Conservation (phyloP, 306 rosid species). For the Prunus padus region DNA sequence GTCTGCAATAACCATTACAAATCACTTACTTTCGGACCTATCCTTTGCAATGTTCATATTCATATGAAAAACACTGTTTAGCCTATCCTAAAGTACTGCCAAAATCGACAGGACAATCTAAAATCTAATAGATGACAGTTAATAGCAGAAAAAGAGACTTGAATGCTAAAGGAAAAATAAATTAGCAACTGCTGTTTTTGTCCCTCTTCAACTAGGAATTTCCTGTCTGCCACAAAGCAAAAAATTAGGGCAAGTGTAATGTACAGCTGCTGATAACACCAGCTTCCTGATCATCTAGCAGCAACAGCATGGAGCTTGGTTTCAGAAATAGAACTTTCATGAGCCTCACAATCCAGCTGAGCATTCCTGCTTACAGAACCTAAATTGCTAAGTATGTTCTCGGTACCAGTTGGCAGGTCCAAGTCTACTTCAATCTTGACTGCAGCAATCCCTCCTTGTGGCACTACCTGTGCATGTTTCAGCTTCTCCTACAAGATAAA, state of each 20-base stretch:
- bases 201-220: conserved; percentile 5
- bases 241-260: not conserved
- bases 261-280: not conserved
- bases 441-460: conserved; percentile 19
- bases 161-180: not conserved
- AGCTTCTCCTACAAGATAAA: conserved; percentile 26
- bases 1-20: not conserved
- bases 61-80: not conserved
- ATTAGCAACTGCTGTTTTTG: not conserved
- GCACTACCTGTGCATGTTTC: conserved; percentile 9
- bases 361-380: conserved; percentile 7
- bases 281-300: conserved; percentile 21
- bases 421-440: conserved; percentile 8
- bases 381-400: conserved; percentile 8
- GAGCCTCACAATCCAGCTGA: conserved; percentile 14
- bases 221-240: not conserved
- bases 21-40: not conserved
- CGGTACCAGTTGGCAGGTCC: conserved; percentile 9
- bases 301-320: conserved; percentile 25
- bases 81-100: not conserved
- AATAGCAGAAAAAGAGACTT: not conserved
- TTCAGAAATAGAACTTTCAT: conserved; percentile 26
- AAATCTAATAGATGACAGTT: not conserved
- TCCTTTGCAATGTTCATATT: not conserved
- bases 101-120: not conserved